These are phyloP conservation scores for Boletus subparvulus DNA, from an alignment of 768 basidiomycete genomes.

Conservation along the genomic window DNA sequence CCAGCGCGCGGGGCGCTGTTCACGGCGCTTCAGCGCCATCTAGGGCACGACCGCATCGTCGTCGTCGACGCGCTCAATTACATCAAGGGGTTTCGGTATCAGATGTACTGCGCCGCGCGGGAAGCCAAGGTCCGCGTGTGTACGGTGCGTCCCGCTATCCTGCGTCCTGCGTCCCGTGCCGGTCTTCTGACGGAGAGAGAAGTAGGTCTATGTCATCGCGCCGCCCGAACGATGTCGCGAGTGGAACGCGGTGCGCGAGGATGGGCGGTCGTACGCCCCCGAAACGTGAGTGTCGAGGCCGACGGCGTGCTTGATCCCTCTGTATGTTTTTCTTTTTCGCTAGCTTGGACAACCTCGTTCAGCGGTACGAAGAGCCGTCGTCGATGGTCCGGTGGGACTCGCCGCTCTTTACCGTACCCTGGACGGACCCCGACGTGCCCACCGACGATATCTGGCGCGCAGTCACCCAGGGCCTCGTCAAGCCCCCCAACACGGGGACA, in stretches of 20 bases:
- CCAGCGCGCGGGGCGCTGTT: slow-evolving; percentile 82
- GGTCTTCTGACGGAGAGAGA: slow-evolving; percentile 12
- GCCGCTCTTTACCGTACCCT: slow-evolving; percentile 83
- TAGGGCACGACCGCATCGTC: slow-evolving; percentile 72
- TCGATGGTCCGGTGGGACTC: slow-evolving; percentile 99
- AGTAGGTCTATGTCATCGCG: slow-evolving; percentile 73
- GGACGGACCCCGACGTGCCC: slow-evolving; percentile 67
- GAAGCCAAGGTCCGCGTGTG: slow-evolving; percentile 83
- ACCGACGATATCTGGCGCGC: slow-evolving; percentile 76
- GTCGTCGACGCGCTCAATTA: slow-evolving; percentile 93
- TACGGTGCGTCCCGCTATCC: slow-evolving; percentile 57
- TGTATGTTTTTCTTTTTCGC: no score
- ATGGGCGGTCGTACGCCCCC: slow-evolving; percentile 52
- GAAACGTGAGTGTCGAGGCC: slow-evolving; percentile 57
- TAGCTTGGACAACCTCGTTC: slow-evolving; percentile 49
- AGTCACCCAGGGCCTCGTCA: slow-evolving; percentile 74
- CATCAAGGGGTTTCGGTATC: slow-evolving; percentile 98
- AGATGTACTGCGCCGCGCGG: slow-evolving; percentile 93
- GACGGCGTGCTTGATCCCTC: background rate
- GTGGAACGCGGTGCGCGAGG: slow-evolving; percentile 64
- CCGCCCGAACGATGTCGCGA: slow-evolving; percentile 71
- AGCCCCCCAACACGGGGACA: slow-evolving; percentile 86
- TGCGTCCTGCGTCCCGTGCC: no score
- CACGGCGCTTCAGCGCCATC: slow-evolving; percentile 73
- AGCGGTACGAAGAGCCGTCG: slow-evolving; percentile 93